Conservation (phyloP, 257 asterid genomes). For the Ophiorrhiza pumila region DNA sequence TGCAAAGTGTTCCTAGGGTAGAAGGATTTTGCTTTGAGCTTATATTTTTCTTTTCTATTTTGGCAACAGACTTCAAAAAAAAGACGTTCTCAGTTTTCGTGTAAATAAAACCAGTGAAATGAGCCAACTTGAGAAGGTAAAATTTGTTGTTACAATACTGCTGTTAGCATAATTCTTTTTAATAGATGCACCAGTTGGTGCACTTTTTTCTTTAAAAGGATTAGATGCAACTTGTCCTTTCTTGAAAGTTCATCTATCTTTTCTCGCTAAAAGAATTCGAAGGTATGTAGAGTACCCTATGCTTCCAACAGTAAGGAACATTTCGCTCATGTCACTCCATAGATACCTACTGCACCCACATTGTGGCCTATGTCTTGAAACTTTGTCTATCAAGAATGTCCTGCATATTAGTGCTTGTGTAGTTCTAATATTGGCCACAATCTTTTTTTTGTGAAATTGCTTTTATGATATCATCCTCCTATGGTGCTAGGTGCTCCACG, state of each 20-base stretch:
- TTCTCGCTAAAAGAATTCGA: not conserved
- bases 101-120: slow-evolving; percentile 63
- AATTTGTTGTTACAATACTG: slow-evolving; percentile 10
- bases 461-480: not conserved
- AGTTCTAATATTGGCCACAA: not conserved
- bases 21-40: slow-evolving; percentile 4
- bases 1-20: slow-evolving; percentile 1
- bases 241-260: not conserved
- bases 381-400: not conserved
- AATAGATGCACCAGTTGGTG: not conserved
- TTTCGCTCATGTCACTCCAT: not conserved
- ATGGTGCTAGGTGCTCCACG: not conserved
- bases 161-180: not conserved
- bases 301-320: not conserved
- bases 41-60: slow-evolving; percentile 18
- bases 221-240: slow-evolving; percentile 4
- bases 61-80: slow-evolving; percentile 64
- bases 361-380: not conserved
- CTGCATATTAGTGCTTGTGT: not conserved
- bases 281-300: not conserved
- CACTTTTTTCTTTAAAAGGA: not conserved
- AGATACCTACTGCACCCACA: not conserved
- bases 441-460: not conserved
- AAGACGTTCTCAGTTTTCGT: slow-evolving; percentile 79
- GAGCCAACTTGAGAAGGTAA: slow-evolving; percentile 66